Conservation (phyloP, 352 stramenopile species). For the Phytophthora kernoviae region DNA sequence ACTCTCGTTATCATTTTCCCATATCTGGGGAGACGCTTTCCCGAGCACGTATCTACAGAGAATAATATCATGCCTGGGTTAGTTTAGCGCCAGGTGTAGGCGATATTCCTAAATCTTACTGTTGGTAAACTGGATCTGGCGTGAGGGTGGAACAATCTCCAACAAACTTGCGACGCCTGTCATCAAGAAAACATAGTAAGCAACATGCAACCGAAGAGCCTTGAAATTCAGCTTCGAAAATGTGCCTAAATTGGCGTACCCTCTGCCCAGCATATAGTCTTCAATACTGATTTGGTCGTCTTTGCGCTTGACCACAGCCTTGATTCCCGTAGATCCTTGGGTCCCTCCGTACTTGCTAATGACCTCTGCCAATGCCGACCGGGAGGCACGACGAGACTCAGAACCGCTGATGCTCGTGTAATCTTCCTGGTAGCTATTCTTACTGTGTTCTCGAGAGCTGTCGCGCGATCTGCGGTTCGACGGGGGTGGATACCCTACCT, state of each 20-base stretch:
- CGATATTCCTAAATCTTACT: slow-evolving; percentile 30
- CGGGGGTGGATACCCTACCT: slow-evolving; percentile 38
- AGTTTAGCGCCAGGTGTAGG: background rate
- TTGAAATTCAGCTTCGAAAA: background rate
- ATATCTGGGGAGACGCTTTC: slow-evolving; percentile 61
- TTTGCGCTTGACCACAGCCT: slow-evolving; percentile 50
- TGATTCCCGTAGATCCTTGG: slow-evolving; percentile 30
- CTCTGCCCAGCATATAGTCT: slow-evolving; percentile 48
- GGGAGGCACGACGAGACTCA: slow-evolving; percentile 32
- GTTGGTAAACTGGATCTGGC: slow-evolving; percentile 68
- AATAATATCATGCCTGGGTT: slow-evolving; percentile 5
- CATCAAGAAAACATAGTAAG: slow-evolving; percentile 1
- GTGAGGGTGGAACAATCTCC: slow-evolving; percentile 49
- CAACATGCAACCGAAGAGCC: background rate
- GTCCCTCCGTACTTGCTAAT: slow-evolving; percentile 33
- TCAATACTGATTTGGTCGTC: slow-evolving; percentile 70
- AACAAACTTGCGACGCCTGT: slow-evolving; percentile 68
- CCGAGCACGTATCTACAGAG: slow-evolving; percentile 67
- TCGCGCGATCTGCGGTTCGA: slow-evolving; percentile 38
- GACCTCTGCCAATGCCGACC: slow-evolving; percentile 30
- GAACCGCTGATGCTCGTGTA: slow-evolving; percentile 38
- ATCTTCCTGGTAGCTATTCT: slow-evolving; percentile 32
- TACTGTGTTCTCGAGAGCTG: slow-evolving; percentile 39
- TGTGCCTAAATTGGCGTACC: slow-evolving; percentile 32
- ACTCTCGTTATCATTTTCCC: slow-evolving; percentile 82